Evolutionary conservation across 2,329 filamentous ascomycete species (phyloP).

Genomic region (Didymella segeticola): DNA sequence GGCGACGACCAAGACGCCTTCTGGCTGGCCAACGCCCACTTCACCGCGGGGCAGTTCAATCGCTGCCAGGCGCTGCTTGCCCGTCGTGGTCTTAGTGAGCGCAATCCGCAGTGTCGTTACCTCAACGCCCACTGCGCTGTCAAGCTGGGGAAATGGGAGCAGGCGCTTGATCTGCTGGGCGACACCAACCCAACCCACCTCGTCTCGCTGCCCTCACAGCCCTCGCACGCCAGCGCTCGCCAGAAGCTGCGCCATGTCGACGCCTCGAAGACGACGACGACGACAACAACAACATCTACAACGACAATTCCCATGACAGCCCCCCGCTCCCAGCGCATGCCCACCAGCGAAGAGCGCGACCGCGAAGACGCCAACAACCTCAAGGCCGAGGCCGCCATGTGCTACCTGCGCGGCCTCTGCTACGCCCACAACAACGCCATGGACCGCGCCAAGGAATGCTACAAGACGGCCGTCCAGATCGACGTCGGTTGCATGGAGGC

Average conservation of each 20-base stretch:
- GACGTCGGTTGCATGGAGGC: conserved; percentile 98
- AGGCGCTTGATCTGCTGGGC: conserved; percentile 84
- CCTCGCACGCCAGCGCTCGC: conserved; percentile 68
- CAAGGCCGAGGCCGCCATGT: conserved; percentile 96
- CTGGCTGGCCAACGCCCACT: conserved; percentile 98
- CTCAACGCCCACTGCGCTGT: conserved; percentile 93
- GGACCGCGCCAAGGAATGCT: conserved; percentile 95
- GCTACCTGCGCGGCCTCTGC: conserved; percentile 90
- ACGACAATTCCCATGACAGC: too few relatives aligned
- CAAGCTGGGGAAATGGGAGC: conserved; percentile 88
- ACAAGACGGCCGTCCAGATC: conserved; percentile 95
- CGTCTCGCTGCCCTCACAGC: conserved; percentile 69
- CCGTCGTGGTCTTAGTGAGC: conserved; percentile 79
- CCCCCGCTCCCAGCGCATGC: conserved; percentile 58
- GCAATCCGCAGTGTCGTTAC: conserved; percentile 88
- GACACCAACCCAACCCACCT: conserved; percentile 94
- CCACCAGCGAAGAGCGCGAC: conserved; percentile 67
- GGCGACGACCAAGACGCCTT: conserved; percentile 94
- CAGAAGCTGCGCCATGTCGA: conserved; percentile 75
- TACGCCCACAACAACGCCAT: conserved; percentile 98
- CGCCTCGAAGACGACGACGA: too few relatives aligned
- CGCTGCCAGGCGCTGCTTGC: conserved; percentile 86
- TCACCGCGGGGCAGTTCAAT: conserved; percentile 92
- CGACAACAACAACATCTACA: too few relatives aligned
- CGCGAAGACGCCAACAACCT: conserved; percentile 76